These are phyloP conservation scores for Paramecium primaurelia DNA, from an alignment of 73 alveolate species.

Conservation along the genomic window DNA sequence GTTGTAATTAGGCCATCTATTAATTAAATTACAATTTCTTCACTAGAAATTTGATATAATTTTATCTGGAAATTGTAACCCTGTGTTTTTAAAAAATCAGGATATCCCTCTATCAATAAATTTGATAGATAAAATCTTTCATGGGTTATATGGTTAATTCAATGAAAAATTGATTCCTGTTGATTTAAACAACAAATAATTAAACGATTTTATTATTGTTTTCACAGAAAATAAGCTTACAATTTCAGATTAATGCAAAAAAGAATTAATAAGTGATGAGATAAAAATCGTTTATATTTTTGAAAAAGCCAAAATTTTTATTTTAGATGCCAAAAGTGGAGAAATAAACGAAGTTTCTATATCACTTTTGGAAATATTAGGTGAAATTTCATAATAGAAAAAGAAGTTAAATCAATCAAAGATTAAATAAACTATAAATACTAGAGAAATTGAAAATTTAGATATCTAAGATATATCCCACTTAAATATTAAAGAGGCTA, in stretches of 20 bases:
- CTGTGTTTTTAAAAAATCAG: neutral
- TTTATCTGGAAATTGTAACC: neutral
- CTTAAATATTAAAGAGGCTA: neutral
- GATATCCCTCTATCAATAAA: neutral
- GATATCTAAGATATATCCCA: neutral
- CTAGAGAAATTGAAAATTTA: neutral
- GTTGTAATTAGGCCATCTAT: neutral
- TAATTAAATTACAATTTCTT: neutral
- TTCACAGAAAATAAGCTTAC: neutral
- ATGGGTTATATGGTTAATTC: neutral
- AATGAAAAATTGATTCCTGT: too few species aligned
- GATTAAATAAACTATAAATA: too few species aligned
- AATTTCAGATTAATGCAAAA: neutral
- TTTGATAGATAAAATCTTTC: neutral
- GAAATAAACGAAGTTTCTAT: neutral
- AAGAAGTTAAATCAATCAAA: too few species aligned
- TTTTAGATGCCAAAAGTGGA: neutral
- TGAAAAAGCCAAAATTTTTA: neutral
- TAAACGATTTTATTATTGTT: neutral
- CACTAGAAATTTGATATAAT: neutral
- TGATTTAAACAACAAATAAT: neutral
- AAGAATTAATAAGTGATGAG: neutral
- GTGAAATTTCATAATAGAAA: neutral
- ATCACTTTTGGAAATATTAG: neutral
- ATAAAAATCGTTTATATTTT: too few species aligned